phyloP scores from a whole-genome alignment of 495 filamentous ascomycete genomes.

The Neurospora sp. region DNA sequence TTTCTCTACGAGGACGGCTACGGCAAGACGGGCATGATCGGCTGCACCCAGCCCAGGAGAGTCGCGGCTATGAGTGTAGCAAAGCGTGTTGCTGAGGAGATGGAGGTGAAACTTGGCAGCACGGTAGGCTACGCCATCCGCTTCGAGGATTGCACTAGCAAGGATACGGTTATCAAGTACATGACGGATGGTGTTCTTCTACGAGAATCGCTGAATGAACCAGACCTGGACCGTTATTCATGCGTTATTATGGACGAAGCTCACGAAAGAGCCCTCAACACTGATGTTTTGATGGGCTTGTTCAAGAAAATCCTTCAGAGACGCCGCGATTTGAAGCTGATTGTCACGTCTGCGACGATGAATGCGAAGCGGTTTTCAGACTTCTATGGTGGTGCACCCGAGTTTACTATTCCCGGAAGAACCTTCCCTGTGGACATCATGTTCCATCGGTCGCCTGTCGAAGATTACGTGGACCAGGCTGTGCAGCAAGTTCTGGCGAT shows the following conservation, averaged over 20 bases:
- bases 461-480: slow-evolving; percentile 95
- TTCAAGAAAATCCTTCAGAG: slow-evolving; percentile 93
- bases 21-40: slow-evolving; percentile 76
- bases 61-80: slow-evolving; percentile 99
- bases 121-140: slow-evolving; percentile 95
- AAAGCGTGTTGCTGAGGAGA: slow-evolving; percentile 96
- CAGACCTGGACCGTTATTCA: slow-evolving; percentile 91
- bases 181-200: slow-evolving; percentile 98
- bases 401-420: slow-evolving; percentile 92
- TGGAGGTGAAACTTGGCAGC: slow-evolving; percentile 89
- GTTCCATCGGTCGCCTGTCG: slow-evolving; percentile 89
- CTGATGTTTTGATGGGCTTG: slow-evolving; percentile 93
- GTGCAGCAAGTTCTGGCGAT: slow-evolving; percentile 97
- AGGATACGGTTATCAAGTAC: slow-evolving; percentile 93
- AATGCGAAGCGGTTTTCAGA: slow-evolving; percentile 92
- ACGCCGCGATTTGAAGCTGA: slow-evolving; percentile 85
- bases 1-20: slow-evolving; percentile 94
- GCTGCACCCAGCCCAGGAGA: slow-evolving; percentile 89
- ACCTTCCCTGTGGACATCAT: slow-evolving; percentile 97
- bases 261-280: slow-evolving; percentile 93
- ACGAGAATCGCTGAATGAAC: slow-evolving; percentile 82
- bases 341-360: slow-evolving; percentile 98
- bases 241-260: slow-evolving; percentile 99
- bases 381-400: slow-evolving; percentile 96
- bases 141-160: slow-evolving; percentile 96